phyloP scores from a whole-genome alignment of 176 grass and related monocot species.

The Cymbopogon citratus region DNA sequence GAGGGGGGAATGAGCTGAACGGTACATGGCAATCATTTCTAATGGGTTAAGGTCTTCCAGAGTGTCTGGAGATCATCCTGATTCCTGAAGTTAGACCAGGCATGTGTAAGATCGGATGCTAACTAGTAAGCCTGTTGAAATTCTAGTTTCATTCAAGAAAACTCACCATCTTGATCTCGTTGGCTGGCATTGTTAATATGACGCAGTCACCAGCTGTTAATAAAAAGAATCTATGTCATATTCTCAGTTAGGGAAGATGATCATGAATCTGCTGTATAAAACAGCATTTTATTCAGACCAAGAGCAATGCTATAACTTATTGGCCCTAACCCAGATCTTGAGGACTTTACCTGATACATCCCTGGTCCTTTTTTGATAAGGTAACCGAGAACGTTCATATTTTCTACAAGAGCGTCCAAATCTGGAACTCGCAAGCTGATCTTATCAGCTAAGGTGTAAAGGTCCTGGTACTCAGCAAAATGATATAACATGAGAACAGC shows the following conservation, averaged over 20 bases:
- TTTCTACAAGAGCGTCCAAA: conserved; percentile 52
- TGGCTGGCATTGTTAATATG: conserved; percentile 51
- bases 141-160: conserved; percentile 4
- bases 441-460: conserved; percentile 61
- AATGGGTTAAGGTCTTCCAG: background rate
- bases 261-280: background rate
- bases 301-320: background rate
- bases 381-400: conserved; percentile 43
- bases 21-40: background rate
- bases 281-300: background rate
- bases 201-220: conserved; percentile 46
- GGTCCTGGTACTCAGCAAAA: conserved; percentile 48
- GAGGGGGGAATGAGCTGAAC: background rate
- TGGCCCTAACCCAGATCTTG: background rate
- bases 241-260: background rate
- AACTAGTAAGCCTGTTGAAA: background rate
- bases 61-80: background rate
- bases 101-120: background rate
- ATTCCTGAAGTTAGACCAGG: background rate
- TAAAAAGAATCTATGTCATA: conserved; percentile 16
- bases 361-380: conserved; percentile 55
- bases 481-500: background rate
- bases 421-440: conserved; percentile 64
- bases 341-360: conserved; percentile 57
- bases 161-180: conserved; percentile 55